Evolutionary conservation across 2,329 filamentous ascomycete genomes (phyloP), one percentile per base, ranked within the genome.

Genomic region (Scedosporium boydii): DNA sequence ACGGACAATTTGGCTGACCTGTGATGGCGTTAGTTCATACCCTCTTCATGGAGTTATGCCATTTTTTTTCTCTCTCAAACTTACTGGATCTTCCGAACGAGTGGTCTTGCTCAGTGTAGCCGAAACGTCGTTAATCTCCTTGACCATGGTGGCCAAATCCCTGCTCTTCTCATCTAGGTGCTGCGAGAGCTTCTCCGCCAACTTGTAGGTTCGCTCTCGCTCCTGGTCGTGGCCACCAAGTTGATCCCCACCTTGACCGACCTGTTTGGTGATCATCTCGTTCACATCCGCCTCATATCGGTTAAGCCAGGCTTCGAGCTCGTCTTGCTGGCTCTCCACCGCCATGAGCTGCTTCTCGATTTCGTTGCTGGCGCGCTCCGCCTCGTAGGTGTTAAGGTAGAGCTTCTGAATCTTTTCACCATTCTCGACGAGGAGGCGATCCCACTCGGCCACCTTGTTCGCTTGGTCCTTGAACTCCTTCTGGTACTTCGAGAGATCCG

Each of bases 41-140:
- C 6, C 21, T 29, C 38, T 51, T 9, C 18, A 4, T 6, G n/a
- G 3, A 6, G 18, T 12, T 12, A 26, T 21, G 12, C 3, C 16
- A 34, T 34, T 29, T 56, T 56, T 27, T 56, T 23, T 6, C 10
- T 18, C 12, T 23, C 3, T 23, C 5, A 23, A 14, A 82, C 87
- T 77, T 82, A 95, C 91, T 67, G 90, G 90, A 76, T 95, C 91
- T 73, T 95, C 90, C 29, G 90, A 85, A 76, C 96, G 96, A 75
- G 84, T 88, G 63, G 89, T 91, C 82, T 96, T 96, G 81, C 87
- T 93, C 67, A 99, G 78, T 26, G 87, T 91, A 62, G 90, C 84
- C n/a, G 91, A 95, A 65, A 96, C 93, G 68, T 88, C 86, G 73
- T 99, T 99, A 72, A 99, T 96, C 76, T 98, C 95, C 72, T 96